Base-by-base conservation (phyloP, 208 protist species). In the Crithidia bombi region DNA sequence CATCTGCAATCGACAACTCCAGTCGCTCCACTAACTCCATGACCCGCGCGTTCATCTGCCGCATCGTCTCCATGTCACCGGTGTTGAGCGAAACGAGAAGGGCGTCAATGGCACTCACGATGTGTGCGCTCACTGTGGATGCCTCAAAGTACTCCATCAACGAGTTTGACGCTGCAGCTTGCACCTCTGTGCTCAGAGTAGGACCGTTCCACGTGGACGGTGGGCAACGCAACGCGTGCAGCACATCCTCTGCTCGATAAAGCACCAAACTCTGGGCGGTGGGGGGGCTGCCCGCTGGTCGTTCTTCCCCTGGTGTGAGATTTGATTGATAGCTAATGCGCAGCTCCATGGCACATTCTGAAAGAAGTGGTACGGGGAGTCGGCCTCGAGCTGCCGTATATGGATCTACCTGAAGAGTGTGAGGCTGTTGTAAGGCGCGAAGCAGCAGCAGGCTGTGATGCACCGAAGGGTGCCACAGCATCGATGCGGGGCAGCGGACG, bases 381-480 rank as follows among this genome's bases (percentile, higher is more conserved):
- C 65, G 69, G 14, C 54, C 35, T 14, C n/a, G 11, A 30, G 3
- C 15, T 23, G 62, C n/a, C 5, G 74, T 66, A 43, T 50, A 51
- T 17, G 56, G 30, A 23, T 78, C 66, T 9, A 92, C 49, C 10
- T 86, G 56, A 62, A 94, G 78, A 25, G 89, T 94, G 59, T 94
- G 86, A 25, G 71, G 79, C 50, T 86, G 82, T 59, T 73, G 56
- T 23, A 94, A 66, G n/a, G 79, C 79, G 38, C 89, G 83, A 17
- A 94, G 74, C 12, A 94, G 66, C 5, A 94, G 65, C 30, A 91
- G 65, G 57, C 89, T 92, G 63, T 92, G 89, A 46, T 94, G 89
- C 46, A 94, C 69, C 23, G 76, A 47, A 2, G 89, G 89, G 69
- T 94, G 89, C 84, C 89, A 94, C 30, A 92, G 50, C 36, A 85